Percentiles rank a stretch among this genome's conserved stretches.
phyloP scores from a whole-genome alignment of 805 yeast species.

The Candida suzukii region DNA sequence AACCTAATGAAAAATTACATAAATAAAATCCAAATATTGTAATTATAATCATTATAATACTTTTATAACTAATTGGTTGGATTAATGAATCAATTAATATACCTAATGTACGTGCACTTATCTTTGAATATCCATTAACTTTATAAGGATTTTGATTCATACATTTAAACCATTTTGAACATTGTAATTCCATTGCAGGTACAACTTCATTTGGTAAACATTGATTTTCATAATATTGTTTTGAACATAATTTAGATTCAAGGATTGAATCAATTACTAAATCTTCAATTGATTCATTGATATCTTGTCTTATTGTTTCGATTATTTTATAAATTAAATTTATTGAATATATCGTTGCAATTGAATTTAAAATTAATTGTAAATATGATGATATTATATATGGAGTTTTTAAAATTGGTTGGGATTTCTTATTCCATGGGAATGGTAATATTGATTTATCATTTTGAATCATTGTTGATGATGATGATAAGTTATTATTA shows the following conservation, averaged over 20 bases:
- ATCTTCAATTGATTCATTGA: slow-evolving; percentile 41
- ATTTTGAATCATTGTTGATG: too few relatives aligned
- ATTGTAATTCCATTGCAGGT: slow-evolving; percentile 51
- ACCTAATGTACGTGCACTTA: slow-evolving; percentile 60
- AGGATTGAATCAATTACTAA: slow-evolving; percentile 37
- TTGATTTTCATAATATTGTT: slow-evolving; percentile 44
- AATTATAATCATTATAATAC: slow-evolving; percentile 33
- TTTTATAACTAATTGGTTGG: slow-evolving; percentile 62
- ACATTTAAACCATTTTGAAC: slow-evolving; percentile 59
- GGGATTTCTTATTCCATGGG: slow-evolving; percentile 50
- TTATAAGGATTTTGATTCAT: slow-evolving; percentile 51
- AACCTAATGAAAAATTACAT: slow-evolving; percentile 62
- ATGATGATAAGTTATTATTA: too few relatives aligned
- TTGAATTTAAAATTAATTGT: slow-evolving; percentile 45
- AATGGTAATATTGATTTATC: slow-evolving; percentile 32
- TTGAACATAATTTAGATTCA: slow-evolving; percentile 48
- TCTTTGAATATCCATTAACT: slow-evolving; percentile 42
- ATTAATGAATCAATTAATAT: slow-evolving; percentile 52
- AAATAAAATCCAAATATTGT: slow-evolving; percentile 39
- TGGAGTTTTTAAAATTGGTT: slow-evolving; percentile 46
- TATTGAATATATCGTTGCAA: slow-evolving; percentile 37
- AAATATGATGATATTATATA: slow-evolving; percentile 56
- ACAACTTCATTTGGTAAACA: slow-evolving; percentile 50
- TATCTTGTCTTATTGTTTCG: slow-evolving; percentile 46
- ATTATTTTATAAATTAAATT: slow-evolving; percentile 37